Percentiles rank a stretch among this genome's conserved stretches.
Conservation (phyloP, 2,329 filamentous ascomycete genomes). For the Chaetomium globosum region DNA sequence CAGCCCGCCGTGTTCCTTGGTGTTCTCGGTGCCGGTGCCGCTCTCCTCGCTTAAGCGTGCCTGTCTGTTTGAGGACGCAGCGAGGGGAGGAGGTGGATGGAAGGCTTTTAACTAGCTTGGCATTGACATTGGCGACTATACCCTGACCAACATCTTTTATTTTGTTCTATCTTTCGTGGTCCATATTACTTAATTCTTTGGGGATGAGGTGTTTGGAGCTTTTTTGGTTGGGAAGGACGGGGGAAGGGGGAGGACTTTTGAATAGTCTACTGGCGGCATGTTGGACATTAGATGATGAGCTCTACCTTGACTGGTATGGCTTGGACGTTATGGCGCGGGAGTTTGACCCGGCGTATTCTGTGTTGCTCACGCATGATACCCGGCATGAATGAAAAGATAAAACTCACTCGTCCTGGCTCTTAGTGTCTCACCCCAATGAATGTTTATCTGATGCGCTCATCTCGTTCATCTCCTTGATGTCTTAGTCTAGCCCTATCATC, state of each 20-base stretch:
- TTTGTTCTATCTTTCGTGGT: constrained; percentile 25
- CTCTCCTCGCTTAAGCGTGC: constrained; percentile 43
- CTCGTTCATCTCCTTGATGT: neutral
- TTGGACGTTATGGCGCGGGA: constrained; percentile 21
- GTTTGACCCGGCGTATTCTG: constrained; percentile 19
- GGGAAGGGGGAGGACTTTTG: constrained; percentile 16
- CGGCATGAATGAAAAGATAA: constrained; percentile 26
- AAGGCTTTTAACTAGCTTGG: neutral
- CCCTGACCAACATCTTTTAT: constrained; percentile 10
- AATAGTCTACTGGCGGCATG: constrained; percentile 34
- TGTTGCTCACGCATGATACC: constrained; percentile 9
- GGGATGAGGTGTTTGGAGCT: constrained; percentile 38
- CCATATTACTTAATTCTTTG: constrained; percentile 31
- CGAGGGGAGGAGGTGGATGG: constrained; percentile 4
- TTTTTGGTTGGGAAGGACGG: constrained; percentile 20
- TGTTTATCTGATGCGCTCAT: neutral
- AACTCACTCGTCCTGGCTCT: neutral
- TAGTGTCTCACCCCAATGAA: neutral
- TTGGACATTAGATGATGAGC: constrained; percentile 29
- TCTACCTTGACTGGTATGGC: constrained; percentile 2
- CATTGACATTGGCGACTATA: constrained; percentile 25
- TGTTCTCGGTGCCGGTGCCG: constrained; percentile 46
- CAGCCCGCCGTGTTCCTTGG: constrained; percentile 48
- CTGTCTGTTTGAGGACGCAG: neutral
- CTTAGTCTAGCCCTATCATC: neutral